Conservation (phyloP, 2,329 filamentous ascomycete genomes). For the Hypoxylon sp. region DNA sequence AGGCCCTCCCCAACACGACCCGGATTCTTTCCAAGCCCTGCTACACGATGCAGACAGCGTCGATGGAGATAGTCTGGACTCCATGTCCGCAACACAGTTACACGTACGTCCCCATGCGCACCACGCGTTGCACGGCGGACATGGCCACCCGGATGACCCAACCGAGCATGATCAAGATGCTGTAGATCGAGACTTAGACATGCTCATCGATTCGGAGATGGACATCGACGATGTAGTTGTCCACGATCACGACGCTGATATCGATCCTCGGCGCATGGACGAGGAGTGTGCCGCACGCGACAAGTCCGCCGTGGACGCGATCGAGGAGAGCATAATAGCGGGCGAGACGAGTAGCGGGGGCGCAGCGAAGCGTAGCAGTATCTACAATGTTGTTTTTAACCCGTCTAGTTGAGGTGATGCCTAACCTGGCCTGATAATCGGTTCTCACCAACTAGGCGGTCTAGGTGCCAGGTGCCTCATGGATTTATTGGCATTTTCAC, state of each 20-base stretch:
- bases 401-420: background rate
- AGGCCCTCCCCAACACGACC: constrained; percentile 52
- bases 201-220: constrained; percentile 52
- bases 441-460: background rate
- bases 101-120: constrained; percentile 30
- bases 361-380: constrained; percentile 48
- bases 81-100: constrained; percentile 7
- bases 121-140: constrained; percentile 16
- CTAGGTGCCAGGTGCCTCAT: too few relatives aligned
- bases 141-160: background rate
- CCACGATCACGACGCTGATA: constrained; percentile 5
- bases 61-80: constrained; percentile 4
- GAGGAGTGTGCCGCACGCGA: background rate
- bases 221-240: constrained; percentile 40
- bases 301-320: background rate
- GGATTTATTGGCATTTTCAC: background rate
- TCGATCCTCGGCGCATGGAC: background rate
- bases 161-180: constrained; percentile 37
- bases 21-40: constrained; percentile 67
- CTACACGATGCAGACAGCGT: constrained; percentile 58
- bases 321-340: constrained; percentile 6
- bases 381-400: constrained; percentile 50
- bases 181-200: constrained; percentile 52
- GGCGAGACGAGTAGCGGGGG: background rate
- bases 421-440: constrained; percentile 5